Evolutionary conservation across 345 rosid species (phyloP).

Genomic region (Corchorus capsularis): DNA sequence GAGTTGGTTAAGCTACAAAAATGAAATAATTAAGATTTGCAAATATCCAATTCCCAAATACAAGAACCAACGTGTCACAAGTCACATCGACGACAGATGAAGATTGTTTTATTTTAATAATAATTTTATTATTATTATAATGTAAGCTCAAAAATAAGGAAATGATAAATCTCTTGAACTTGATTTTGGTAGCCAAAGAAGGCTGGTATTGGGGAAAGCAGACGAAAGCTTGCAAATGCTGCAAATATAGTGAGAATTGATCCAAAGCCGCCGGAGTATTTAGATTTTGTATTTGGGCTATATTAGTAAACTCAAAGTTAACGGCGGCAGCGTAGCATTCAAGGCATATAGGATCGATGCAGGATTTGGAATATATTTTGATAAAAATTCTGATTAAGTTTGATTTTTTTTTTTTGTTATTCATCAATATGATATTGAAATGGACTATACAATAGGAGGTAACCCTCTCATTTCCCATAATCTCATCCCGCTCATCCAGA

Average conservation of each 20-base stretch:
- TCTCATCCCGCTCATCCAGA: no score
- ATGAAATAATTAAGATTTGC: not conserved
- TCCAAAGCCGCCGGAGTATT: not conserved
- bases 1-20: not conserved
- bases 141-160: not conserved
- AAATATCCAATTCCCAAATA: not conserved
- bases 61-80: not conserved
- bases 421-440: no score
- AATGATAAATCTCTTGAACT: not conserved
- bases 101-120: not conserved
- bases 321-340: not conserved
- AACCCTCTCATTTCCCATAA: no score
- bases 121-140: no score
- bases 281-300: not conserved
- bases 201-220: not conserved
- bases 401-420: no score
- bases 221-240: not conserved
- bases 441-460: no score
- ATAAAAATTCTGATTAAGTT: no score
- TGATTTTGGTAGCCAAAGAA: not conserved
- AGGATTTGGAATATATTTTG: no score
- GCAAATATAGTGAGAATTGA: not conserved
- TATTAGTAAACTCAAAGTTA: not conserved
- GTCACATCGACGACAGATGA: not conserved
- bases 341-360: not conserved